Base-by-base conservation (phyloP, 2,329 filamentous ascomycete genomes). In the Neonectria faginata region DNA sequence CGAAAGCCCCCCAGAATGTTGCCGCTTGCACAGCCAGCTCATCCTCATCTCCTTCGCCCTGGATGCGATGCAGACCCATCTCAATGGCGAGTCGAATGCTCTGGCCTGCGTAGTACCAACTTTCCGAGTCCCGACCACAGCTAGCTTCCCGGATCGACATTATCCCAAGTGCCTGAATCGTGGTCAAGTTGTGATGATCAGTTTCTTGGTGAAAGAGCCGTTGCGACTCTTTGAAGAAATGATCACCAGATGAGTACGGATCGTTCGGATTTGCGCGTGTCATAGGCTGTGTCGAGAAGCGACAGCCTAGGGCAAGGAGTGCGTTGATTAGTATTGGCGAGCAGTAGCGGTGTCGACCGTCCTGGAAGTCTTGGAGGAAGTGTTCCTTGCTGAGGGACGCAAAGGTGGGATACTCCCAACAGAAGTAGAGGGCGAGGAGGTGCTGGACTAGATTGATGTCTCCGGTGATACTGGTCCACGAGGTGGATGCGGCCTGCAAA, bases 101-200 rank as follows among this genome's bases (percentile, higher is more conserved):
- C 75, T 92, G 88, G 1, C 91, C 91, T 2, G 89, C 88, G 67
- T 91, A 91, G 62, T 88, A 91, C 83, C 91, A 92, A 55, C 90
- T 91, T 67, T 90, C 88, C 31, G 89, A 92, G 71, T 93, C 89
- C 36, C 91, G 84, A 0, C 91, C 91, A 67, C 88, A 89, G 72
- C 90, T 92, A 3, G 89, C 90, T 78, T 94, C 91, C 45, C 91
- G 82, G 67, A 93, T 88, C 6, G 89, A 90, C 90, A 94, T 92
- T 70, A 94, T 86, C 6, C 90, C 90, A 18, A 94, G 80, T 1
- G 91, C 91, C 79, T 94, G 91, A 48, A 92, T 89, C 5, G 89
- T 92, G 2, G 91, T 92, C 31, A 93, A 78, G 7, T 77, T 85
- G 66, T 91, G 86, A 57, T 88, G 86, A 64, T 91, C 81, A 2